Evolutionary conservation across 306 rosid species (phyloP).

Genomic region (Medicago lupulina): DNA sequence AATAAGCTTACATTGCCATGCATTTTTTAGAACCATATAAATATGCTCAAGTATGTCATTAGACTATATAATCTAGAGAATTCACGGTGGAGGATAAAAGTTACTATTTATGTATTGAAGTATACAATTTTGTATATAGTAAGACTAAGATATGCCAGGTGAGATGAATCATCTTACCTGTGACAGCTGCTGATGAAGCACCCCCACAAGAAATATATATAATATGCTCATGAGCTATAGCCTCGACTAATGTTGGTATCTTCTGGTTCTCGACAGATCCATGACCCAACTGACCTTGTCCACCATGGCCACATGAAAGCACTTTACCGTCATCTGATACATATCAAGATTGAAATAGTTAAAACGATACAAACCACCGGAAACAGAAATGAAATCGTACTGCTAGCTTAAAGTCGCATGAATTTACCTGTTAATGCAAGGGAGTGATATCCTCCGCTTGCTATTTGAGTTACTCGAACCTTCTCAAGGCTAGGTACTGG

Average conservation of each 20-base stretch:
- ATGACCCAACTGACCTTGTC: constrained; percentile 93
- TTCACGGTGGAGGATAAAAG: constrained; percentile 17
- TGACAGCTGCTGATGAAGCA: constrained; percentile 85
- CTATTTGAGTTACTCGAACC: constrained; percentile 68
- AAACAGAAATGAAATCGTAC: constrained; percentile 19
- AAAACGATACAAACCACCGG: constrained; percentile 8
- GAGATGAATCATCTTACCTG: constrained; percentile 56
- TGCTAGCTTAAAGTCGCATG: constrained; percentile 15
- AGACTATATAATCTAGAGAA: constrained; percentile 24
- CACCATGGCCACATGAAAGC: constrained; percentile 97
- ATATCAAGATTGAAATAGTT: constrained; percentile 37
- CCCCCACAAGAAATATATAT: constrained; percentile 83
- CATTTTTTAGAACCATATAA: constrained; percentile 20
- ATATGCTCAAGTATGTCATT: neutral
- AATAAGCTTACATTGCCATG: neutral
- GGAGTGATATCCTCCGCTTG: constrained; percentile 96
- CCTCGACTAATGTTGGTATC: constrained; percentile 69
- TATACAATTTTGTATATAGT: neutral
- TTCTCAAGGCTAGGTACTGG: constrained; percentile 75
- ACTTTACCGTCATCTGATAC: constrained; percentile 84
- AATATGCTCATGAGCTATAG: constrained; percentile 61
- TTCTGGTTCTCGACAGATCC: constrained; percentile 69
- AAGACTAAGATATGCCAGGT: constrained; percentile 10
- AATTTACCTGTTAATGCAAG: constrained; percentile 86
- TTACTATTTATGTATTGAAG: constrained; percentile 8